These are phyloP conservation scores for Copromyces sp. DNA, from an alignment of 495 filamentous ascomycete genomes.

Conservation along the genomic window DNA sequence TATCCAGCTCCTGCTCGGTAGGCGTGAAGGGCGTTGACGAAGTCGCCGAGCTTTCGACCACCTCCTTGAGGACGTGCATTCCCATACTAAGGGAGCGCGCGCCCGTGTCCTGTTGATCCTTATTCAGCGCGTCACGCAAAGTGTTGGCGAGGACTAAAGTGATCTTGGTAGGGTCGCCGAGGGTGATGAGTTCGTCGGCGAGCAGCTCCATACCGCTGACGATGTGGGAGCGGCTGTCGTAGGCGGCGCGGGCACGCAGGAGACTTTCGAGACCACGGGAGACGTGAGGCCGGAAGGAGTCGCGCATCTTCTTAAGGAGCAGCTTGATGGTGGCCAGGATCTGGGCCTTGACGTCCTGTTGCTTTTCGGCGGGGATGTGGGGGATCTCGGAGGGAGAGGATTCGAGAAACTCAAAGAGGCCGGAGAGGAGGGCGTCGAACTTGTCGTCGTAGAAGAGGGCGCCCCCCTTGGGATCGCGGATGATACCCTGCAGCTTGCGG, in stretches of 20 bases:
- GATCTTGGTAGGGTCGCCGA: conserved; percentile 42
- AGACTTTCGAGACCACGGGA: conserved; percentile 56
- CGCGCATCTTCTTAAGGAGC: conserved; percentile 56
- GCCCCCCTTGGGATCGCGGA: conserved; percentile 50
- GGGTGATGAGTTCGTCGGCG: conserved; percentile 39
- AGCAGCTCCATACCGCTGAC: conserved; percentile 45
- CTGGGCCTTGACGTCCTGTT: conserved; percentile 72
- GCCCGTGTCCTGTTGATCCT: background rate
- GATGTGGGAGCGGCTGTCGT: conserved; percentile 43
- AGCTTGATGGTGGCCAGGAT: conserved; percentile 70
- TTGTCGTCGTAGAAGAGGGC: conserved; percentile 44
- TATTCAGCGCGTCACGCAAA: conserved; percentile 16
- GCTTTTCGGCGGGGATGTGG: conserved; percentile 41
- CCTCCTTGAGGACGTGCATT: conserved; percentile 44
- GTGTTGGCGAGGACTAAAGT: conserved; percentile 34
- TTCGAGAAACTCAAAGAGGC: conserved; percentile 69
- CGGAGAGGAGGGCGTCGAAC: conserved; percentile 64
- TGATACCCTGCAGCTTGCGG: conserved; percentile 73
- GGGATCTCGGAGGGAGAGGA: conserved; percentile 24
- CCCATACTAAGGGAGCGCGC: conserved; percentile 45
- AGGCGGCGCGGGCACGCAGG: conserved; percentile 53
- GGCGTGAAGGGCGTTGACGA: conserved; percentile 28
- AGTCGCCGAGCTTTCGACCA: conserved; percentile 28
- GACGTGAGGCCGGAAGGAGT: conserved; percentile 54
- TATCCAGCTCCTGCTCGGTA: conserved; percentile 31